These are phyloP conservation scores for Citrullus mucosospermus DNA, from an alignment of 306 rosid species.

Conservation along the genomic window DNA sequence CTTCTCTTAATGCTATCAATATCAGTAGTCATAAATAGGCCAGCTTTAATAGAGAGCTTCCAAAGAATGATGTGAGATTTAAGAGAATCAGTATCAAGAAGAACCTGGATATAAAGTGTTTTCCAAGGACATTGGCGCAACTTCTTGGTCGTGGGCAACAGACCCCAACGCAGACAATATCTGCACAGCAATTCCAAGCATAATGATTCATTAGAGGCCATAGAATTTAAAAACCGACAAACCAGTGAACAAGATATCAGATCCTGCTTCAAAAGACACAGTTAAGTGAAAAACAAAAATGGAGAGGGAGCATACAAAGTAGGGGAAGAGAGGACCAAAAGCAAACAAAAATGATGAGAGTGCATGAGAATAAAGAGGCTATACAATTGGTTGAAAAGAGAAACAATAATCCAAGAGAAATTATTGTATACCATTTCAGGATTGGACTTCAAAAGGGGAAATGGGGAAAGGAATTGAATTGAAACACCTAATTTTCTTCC, in stretches of 20 bases:
- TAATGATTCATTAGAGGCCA: slow-evolving; percentile 68
- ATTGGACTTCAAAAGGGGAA: no score
- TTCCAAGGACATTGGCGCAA: slow-evolving; percentile 82
- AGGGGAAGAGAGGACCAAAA: neutral
- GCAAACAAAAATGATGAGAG: no score
- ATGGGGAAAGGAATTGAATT: no score
- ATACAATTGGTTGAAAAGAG: no score
- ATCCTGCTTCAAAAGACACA: slow-evolving; percentile 29
- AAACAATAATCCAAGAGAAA: no score
- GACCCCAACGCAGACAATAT: slow-evolving; percentile 90
- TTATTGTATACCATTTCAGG: no score
- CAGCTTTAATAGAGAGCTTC: neutral
- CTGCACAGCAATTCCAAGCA: slow-evolving; percentile 17
- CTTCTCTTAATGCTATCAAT: no score
- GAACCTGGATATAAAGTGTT: slow-evolving; percentile 62
- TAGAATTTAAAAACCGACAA: slow-evolving; percentile 63
- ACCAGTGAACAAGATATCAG: slow-evolving; percentile 69
- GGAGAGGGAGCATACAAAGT: neutral
- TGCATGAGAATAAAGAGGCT: no score
- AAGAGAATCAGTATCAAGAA: neutral
- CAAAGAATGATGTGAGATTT: neutral
- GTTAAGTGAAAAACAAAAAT: neutral
- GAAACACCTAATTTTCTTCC: no score
- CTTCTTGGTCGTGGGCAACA: slow-evolving; percentile 49
- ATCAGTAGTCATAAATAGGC: no score